Percentiles rank a stretch among this genome's conserved stretches.
Evolutionary conservation across 129 eudicot species (phyloP).

Genomic region (Deinandra increscens): DNA sequence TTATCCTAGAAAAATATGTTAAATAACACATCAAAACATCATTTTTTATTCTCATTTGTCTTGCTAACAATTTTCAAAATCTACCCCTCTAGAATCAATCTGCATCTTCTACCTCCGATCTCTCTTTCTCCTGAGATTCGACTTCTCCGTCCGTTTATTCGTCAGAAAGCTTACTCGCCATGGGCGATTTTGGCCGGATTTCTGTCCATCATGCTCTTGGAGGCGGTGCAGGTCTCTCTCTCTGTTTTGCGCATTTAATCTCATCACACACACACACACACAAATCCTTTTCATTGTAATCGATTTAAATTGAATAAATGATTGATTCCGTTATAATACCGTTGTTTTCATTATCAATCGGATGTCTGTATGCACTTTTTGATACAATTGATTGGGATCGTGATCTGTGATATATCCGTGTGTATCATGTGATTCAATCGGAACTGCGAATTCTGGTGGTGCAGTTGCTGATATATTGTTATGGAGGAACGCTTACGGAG

Average conservation of each 20-base stretch:
- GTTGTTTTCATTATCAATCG: constrained; percentile 6
- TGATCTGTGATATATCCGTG: not conserved
- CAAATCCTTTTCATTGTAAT: not conserved
- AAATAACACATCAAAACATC: too few species aligned
- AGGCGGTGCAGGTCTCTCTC: constrained; percentile 52
- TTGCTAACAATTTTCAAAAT: constrained; percentile 11
- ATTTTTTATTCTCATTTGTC: too few species aligned
- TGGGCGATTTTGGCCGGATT: constrained; percentile 60
- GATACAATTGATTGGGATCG: constrained; percentile 7
- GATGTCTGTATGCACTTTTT: not conserved
- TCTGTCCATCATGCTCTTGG: constrained; percentile 44
- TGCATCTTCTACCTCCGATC: not conserved
- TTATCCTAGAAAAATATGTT: too few species aligned
- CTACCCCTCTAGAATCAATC: constrained; percentile 14
- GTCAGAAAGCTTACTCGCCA: constrained; percentile 48
- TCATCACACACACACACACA: not conserved
- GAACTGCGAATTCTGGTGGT: constrained; percentile 44
- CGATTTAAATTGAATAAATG: not conserved
- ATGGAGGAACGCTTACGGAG: constrained; percentile 61
- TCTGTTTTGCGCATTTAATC: not conserved
- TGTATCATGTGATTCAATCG: not conserved
- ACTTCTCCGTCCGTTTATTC: not conserved
- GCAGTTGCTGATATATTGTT: constrained; percentile 89
- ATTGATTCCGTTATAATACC: not conserved
- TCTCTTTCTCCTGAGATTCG: not conserved